A percentile compares a stretch with the other conserved stretches of the same genome.
phyloP scores from a whole-genome alignment of 257 asterid species.

The Catharanthus roseus region DNA sequence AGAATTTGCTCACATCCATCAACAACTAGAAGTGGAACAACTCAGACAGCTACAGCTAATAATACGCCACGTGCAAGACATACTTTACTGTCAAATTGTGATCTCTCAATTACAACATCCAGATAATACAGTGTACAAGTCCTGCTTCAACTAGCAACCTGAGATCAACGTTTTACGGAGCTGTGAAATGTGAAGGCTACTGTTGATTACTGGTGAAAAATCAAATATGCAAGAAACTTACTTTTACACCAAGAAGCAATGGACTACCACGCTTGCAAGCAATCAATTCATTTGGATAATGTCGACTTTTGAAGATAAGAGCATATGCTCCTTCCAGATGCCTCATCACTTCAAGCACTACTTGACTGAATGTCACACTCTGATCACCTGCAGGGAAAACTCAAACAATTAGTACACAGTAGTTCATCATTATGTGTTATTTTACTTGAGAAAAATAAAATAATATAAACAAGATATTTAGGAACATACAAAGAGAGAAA shows the following conservation, averaged over 20 bases:
- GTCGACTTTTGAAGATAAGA: slow-evolving; percentile 84
- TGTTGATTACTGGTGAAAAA: not conserved
- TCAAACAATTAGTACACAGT: not conserved
- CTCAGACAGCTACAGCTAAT: not conserved
- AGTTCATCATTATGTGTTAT: not conserved
- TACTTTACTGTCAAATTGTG: not conserved
- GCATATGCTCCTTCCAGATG: slow-evolving; percentile 99
- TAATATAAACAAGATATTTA: not conserved
- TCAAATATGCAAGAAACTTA: slow-evolving; percentile 31
- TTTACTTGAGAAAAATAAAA: not conserved
- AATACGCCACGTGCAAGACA: not conserved
- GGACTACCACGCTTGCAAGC: slow-evolving; percentile 99
- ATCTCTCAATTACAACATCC: not conserved
- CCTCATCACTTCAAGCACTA: slow-evolving; percentile 95
- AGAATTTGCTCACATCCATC: not conserved
- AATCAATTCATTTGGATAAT: slow-evolving; percentile 90
- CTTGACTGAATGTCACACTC: slow-evolving; percentile 83
- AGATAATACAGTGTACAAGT: not conserved
- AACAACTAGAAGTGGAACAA: not conserved
- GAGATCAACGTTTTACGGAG: not conserved
- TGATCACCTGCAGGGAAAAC: slow-evolving; percentile 53
- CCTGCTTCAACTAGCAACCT: not conserved
- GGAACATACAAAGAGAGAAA: not conserved
- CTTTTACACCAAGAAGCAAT: slow-evolving; percentile 94
- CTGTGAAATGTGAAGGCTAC: not conserved